Evolutionary conservation across 192 early-diverging fungal genomes (phyloP).

Genomic region (Linnemannia hyalina): DNA sequence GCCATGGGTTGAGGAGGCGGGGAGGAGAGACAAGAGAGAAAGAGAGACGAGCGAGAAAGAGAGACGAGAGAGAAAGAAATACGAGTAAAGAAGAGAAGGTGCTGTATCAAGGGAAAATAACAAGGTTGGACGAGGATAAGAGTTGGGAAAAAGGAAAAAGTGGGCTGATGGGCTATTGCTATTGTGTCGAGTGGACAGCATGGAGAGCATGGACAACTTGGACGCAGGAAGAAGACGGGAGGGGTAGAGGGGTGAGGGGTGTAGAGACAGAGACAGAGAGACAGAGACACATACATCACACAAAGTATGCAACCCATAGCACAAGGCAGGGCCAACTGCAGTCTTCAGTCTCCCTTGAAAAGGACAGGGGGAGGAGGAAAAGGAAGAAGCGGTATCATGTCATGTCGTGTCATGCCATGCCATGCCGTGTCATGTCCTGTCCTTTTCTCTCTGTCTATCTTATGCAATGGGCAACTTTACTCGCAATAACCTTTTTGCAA

Average conservation of each 20-base stretch:
- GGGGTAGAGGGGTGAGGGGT: neutral
- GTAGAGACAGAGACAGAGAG: neutral
- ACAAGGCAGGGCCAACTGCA: neutral
- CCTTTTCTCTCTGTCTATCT: neutral
- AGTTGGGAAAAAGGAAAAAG: neutral
- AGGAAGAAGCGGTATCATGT: neutral
- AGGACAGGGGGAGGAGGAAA: neutral
- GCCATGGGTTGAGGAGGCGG: neutral
- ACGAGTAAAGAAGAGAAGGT: neutral
- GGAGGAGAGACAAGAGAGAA: neutral
- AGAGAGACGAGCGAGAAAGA: neutral
- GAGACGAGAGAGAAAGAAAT: neutral
- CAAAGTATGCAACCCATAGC: neutral
- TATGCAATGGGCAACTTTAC: constrained; percentile 10
- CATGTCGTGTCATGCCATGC: neutral
- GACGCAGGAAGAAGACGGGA: neutral
- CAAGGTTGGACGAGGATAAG: neutral
- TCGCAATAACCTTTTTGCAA: neutral
- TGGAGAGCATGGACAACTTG: neutral
- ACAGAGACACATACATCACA: neutral
- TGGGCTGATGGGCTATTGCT: neutral
- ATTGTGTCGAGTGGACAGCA: neutral
- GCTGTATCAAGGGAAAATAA: neutral
- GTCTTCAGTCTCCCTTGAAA: no score
- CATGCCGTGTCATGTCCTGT: neutral